Percentiles rank a stretch among this genome's conserved stretches.
These are phyloP conservation scores for Pleoardoris graminearum DNA, from an alignment of 2,329 filamentous ascomycete species.

Conservation along the genomic window DNA sequence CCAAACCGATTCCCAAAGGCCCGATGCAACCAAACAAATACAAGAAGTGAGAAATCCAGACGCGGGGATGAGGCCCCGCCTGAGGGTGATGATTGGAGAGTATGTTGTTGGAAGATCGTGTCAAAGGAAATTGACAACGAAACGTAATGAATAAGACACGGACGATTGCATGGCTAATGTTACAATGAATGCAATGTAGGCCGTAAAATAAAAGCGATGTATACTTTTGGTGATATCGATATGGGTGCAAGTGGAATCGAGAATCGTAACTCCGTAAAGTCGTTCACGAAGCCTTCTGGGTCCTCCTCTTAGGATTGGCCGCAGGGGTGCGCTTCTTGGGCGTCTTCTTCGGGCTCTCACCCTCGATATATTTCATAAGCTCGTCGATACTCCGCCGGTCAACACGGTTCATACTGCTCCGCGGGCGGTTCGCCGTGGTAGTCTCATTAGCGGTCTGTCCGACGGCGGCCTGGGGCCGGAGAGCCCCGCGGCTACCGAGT, in stretches of 20 bases:
- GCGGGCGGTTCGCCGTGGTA: slow-evolving; percentile 43
- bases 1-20: not conserved
- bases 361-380: slow-evolving; percentile 92
- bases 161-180: slow-evolving; percentile 4
- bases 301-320: slow-evolving; percentile 49
- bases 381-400: slow-evolving; percentile 90
- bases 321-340: slow-evolving; percentile 49
- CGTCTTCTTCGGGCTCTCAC: slow-evolving; percentile 51
- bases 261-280: not conserved
- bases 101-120: no score
- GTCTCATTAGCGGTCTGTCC: slow-evolving; percentile 59
- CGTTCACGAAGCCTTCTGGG: slow-evolving; percentile 21
- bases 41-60: not conserved
- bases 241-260: not conserved
- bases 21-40: not conserved
- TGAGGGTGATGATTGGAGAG: no score
- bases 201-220: slow-evolving; percentile 5
- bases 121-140: not conserved
- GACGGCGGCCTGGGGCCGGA: slow-evolving; percentile 65
- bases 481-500: slow-evolving; percentile 59
- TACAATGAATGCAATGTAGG: slow-evolving; percentile 7
- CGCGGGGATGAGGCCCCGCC: not conserved
- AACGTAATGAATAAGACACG: not conserved
- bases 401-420: slow-evolving; percentile 49
- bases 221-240: slow-evolving; percentile 6